Base-by-base conservation (phyloP, 169 alveolate species). In the Plasmodium yoelii region DNA sequence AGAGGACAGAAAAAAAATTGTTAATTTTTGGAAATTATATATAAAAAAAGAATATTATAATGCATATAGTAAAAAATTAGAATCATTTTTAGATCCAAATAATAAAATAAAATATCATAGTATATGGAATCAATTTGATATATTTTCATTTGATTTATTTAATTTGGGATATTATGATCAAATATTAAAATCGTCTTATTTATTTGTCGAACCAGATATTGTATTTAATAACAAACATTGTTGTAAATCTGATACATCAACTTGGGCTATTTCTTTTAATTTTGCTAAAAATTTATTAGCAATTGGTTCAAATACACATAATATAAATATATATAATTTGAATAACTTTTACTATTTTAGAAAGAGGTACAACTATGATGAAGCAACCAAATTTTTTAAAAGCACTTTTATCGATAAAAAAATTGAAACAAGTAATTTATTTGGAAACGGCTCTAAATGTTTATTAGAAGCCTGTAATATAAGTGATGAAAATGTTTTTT, bases 181-280 rank as follows among this genome's bases (percentile, higher is more conserved):
- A 13, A 67, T 82, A 42, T 67, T 82, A 19, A 82, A 47, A 47
- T 82, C 72, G 18, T 34, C 51, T 18, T 72, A 67, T 67, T 26
- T 82, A 82, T 82, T 55, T 47, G 59, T 82, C 8, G 71, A 82
- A 56, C 84, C 90, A 82, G 90, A 82, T 47, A 82, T 82, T 47
- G 90, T 82, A 7, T 67, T 82, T 67, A 82, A 67, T 28, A 67
- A 82, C 55, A 67, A 67, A 82, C 53, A 44, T 18, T 51, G 49
- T 15, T 42, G 53, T 42, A 55, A 82, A 46, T 82, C 80, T 7
- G 90, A 82, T 59, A 61, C 80, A 5, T 67, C 84, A 15, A 82
- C 90, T 12, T 82, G 90, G 90, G 90, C 90, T 19, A 82, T 82
- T 67, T 82, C 90, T 26, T 82, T 82, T 61, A 82, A 82, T 59